Evolutionary conservation across 257 asterid genomes (phyloP).

Genomic region (Solanum clarkiae): DNA sequence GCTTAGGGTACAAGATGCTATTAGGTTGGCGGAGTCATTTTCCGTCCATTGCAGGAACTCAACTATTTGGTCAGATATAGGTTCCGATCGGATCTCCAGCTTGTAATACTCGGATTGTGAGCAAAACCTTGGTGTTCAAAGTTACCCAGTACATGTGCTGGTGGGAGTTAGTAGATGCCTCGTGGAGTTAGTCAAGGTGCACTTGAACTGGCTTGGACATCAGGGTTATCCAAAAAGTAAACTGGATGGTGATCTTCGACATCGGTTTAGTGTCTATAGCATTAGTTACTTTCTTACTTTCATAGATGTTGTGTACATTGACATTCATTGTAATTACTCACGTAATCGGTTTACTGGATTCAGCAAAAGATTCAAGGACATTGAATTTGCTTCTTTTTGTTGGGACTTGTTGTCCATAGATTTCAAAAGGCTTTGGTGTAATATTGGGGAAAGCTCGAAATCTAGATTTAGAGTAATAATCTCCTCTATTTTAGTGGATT

Average conservation of each 20-base stretch:
- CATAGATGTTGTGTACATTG: slow-evolving; percentile 9
- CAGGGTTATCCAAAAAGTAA: neutral
- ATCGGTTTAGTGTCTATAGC: neutral
- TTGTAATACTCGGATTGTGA: slow-evolving; percentile 15
- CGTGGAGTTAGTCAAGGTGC: neutral
- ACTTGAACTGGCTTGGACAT: neutral
- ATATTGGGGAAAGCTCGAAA: neutral
- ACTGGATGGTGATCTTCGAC: neutral
- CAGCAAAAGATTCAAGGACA: neutral
- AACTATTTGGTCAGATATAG: slow-evolving; percentile 46
- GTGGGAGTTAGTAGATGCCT: neutral
- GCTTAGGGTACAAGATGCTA: slow-evolving; percentile 69
- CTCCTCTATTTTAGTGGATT: neutral
- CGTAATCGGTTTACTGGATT: neutral
- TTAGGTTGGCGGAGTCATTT: slow-evolving; percentile 46
- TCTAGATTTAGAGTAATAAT: neutral
- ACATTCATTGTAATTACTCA: slow-evolving; percentile 13
- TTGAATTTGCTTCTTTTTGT: neutral
- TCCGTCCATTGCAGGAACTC: slow-evolving; percentile 32
- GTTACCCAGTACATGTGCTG: neutral
- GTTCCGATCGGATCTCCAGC: slow-evolving; percentile 80
- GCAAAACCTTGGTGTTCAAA: neutral
- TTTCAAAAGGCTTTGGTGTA: neutral
- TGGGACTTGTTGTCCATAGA: neutral
- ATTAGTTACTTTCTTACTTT: neutral